A percentile compares a stretch with the other conserved stretches of the same genome.
Evolutionary conservation across 2,329 filamentous ascomycete species (phyloP).

Genomic region (Bipolaris sorokiniana): DNA sequence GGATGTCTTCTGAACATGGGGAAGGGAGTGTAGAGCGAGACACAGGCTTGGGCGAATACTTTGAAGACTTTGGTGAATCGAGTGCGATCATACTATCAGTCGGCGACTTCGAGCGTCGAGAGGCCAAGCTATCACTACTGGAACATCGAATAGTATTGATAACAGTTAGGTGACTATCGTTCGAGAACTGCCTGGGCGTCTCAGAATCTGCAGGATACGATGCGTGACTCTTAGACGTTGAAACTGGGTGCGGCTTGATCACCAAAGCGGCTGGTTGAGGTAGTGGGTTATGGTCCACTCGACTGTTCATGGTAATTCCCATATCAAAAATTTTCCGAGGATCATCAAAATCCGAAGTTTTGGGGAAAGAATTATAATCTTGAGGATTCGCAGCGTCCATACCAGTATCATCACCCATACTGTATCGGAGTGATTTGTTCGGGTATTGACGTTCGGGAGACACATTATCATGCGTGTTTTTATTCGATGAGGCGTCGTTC

Average conservation of each 20-base stretch:
- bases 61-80: constrained; percentile 14
- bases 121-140: constrained; percentile 36
- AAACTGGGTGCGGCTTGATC: background rate
- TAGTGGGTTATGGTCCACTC: background rate
- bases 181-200: constrained; percentile 42
- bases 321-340: background rate
- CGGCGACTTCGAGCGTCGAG: constrained; percentile 22
- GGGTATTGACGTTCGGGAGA: background rate
- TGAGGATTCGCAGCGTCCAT: background rate
- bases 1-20: constrained; percentile 11
- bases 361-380: background rate
- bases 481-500: background rate
- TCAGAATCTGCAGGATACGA: constrained; percentile 15
- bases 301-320: background rate
- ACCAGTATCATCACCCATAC: background rate
- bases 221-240: constrained; percentile 12
- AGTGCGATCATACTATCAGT: constrained; percentile 24
- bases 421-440: background rate
- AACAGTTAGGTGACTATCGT: constrained; percentile 55
- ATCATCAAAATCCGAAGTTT: background rate
- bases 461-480: background rate
- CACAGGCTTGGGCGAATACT: constrained; percentile 17
- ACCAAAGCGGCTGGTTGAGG: background rate
- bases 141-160: constrained; percentile 45
- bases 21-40: constrained; percentile 31